A percentile compares a stretch with the other conserved stretches of the same genome.
Conservation (phyloP, 176 grass and related monocot species). For the Bonia amplexicaulis region DNA sequence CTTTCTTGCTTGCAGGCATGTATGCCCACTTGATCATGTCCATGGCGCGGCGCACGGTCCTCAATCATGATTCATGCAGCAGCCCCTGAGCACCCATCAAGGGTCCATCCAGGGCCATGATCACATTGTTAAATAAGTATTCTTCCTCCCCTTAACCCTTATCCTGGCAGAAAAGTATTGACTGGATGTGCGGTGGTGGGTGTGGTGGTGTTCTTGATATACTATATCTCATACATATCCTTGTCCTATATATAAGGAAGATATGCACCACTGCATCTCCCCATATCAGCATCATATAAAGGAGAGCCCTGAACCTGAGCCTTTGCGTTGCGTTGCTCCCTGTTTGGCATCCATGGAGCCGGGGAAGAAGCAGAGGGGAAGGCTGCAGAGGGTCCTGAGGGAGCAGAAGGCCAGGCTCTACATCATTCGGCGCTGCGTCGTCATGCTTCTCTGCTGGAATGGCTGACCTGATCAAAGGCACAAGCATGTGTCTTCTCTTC, state of each 20-base stretch:
- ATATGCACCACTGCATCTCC: not conserved
- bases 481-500: not conserved
- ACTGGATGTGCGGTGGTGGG: slow-evolving; percentile 31
- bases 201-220: slow-evolving; percentile 24
- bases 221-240: slow-evolving; percentile 2
- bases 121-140: slow-evolving; percentile 22
- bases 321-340: not conserved
- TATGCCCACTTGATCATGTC: slow-evolving; percentile 55
- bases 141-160: slow-evolving; percentile 16
- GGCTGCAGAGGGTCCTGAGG: slow-evolving; percentile 45
- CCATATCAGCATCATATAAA: slow-evolving; percentile 16
- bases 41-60: slow-evolving; percentile 22
- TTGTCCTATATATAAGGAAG: slow-evolving; percentile 30
- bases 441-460: slow-evolving; percentile 67
- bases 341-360: slow-evolving; percentile 30
- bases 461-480: slow-evolving; percentile 23
- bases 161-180: slow-evolving; percentile 36
- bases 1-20: slow-evolving; percentile 44
- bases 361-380: slow-evolving; percentile 41
- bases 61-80: slow-evolving; percentile 50
- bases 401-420: slow-evolving; percentile 69
- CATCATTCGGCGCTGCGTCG: slow-evolving; percentile 66
- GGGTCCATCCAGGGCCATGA: slow-evolving; percentile 30
- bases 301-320: not conserved
- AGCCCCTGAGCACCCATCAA: slow-evolving; percentile 21